Percentiles rank a stretch among this genome's conserved stretches.
These are phyloP conservation scores for Diplodia seriata DNA, from an alignment of 2,329 filamentous ascomycete genomes.

Conservation along the genomic window DNA sequence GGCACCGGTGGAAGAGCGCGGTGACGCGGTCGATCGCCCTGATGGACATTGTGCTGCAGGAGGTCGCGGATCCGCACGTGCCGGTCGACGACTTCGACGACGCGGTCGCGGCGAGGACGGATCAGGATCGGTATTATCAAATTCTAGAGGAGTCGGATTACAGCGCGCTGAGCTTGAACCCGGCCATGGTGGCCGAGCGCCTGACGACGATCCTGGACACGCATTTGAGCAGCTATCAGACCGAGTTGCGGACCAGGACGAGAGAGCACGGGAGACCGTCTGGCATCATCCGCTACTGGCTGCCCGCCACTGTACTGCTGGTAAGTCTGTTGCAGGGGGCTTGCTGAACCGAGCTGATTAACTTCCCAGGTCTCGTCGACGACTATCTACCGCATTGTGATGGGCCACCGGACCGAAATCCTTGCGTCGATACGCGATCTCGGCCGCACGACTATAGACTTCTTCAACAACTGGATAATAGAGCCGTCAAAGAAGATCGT, in stretches of 20 bases:
- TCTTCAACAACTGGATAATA: slow-evolving; percentile 96
- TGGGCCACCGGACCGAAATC: slow-evolving; percentile 78
- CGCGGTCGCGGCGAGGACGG: slow-evolving; percentile 63
- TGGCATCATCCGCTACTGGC: slow-evolving; percentile 82
- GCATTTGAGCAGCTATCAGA: slow-evolving; percentile 71
- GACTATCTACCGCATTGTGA: slow-evolving; percentile 80
- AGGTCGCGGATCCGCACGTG: slow-evolving; percentile 69
- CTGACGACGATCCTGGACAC: slow-evolving; percentile 72
- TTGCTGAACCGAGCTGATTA: slow-evolving; percentile 35
- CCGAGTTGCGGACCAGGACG: slow-evolving; percentile 63
- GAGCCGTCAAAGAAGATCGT: slow-evolving; percentile 84
- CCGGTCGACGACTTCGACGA: slow-evolving; percentile 62
- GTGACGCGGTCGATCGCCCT: slow-evolving; percentile 81
- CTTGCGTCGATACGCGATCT: slow-evolving; percentile 79
- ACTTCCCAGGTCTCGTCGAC: slow-evolving; percentile 67
- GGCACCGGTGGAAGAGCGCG: slow-evolving; percentile 71
- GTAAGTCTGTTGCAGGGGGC: neutral
- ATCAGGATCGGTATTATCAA: slow-evolving; percentile 56
- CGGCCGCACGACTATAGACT: slow-evolving; percentile 80
- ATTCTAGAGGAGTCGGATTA: slow-evolving; percentile 45
- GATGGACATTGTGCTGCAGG: slow-evolving; percentile 83
- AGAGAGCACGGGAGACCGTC: slow-evolving; percentile 76
- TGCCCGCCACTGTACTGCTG: slow-evolving; percentile 73
- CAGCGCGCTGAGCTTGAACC: slow-evolving; percentile 44
- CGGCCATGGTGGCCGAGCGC: slow-evolving; percentile 68